Percentiles rank a stretch among this genome's conserved stretches.
Evolutionary conservation across 345 rosid species (phyloP).

Genomic region (Gossypium bickii): DNA sequence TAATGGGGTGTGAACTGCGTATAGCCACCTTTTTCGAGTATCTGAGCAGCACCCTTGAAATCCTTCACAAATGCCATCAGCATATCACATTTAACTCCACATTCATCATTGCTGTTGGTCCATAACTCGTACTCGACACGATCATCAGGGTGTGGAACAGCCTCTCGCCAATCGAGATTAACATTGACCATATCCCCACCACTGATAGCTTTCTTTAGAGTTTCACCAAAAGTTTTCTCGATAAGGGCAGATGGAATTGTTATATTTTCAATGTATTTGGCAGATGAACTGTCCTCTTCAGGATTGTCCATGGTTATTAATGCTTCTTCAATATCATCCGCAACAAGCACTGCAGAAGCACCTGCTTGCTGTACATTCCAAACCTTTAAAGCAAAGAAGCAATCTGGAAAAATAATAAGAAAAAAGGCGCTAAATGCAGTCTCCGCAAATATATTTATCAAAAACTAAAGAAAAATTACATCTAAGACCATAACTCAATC

Average conservation of each 20-base stretch:
- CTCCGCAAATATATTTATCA: not conserved
- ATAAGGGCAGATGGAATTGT: not conserved
- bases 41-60: not conserved
- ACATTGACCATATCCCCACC: not conserved
- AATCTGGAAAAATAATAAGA: constrained; percentile 10
- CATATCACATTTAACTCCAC: not conserved
- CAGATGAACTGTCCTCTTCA: not conserved
- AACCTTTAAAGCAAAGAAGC: constrained; percentile 79
- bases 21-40: not conserved
- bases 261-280: not conserved
- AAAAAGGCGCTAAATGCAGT: constrained; percentile 7
- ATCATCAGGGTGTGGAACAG: not conserved
- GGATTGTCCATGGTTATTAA: constrained; percentile 90
- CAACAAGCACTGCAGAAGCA: constrained; percentile 94
- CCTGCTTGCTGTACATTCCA: constrained; percentile 97
- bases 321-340: constrained; percentile 74
- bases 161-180: not conserved
- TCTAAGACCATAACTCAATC: not conserved
- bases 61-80: not conserved
- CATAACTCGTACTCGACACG: not conserved
- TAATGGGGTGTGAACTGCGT: not conserved
- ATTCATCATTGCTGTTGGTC: not conserved
- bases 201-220: not conserved
- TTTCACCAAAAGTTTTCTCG: not conserved
- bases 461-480: constrained; percentile 36